Base-by-base conservation (phyloP, 2,329 filamentous ascomycete species). In the Thermochaetoides dissita region DNA sequence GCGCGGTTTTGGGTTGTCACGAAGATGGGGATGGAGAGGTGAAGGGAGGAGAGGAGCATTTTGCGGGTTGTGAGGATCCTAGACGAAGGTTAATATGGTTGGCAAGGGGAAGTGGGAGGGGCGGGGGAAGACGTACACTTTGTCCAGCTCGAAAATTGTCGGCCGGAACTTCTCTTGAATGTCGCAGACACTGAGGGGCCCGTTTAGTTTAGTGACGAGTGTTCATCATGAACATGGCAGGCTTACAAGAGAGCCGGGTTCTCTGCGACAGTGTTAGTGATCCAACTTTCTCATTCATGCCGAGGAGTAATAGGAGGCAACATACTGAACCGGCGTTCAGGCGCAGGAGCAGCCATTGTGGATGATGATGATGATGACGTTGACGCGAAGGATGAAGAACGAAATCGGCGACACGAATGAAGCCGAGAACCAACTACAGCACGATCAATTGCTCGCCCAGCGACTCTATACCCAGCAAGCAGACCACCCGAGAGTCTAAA, bases 91-190 rank as follows among this genome's bases (percentile, higher is more conserved):
- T 40, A 9, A n/a, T 30, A 30, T 35, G 38, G 2, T n/a, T 11
- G 29, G 10, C 34, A 12, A 37, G 29, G n/a, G 30, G 35, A 32
- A 6, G 37, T 12, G 12, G 11, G 29, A 17, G 30, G 6, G 10
- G 12, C 12, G 9, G 36, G 39, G 30, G 28, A 35, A 28, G 33
- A 58, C 66, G 45, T 68, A 84, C 79, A 95, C 73, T 59, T 83
- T 86, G 49, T 84, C 75, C 57, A 88, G 95, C 57, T 93, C 80
- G 64, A 81, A 75, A 54, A 96, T 94, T 43, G 79, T 81, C 7
- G 69, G 68, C 47, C 85, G 76, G 64, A 96, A 96, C 61, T 87
- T 93, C 53, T 95, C 89, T 65, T 96, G 89, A 49, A 96, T 71
- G 57, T 96, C 89, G 66, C 89, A 96, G 58, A 96, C 76, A 56